A percentile compares a stretch with the other conserved stretches of the same genome.
Conservation (phyloP, 495 filamentous ascomycete species). For the Talaromyces borbonicus region DNA sequence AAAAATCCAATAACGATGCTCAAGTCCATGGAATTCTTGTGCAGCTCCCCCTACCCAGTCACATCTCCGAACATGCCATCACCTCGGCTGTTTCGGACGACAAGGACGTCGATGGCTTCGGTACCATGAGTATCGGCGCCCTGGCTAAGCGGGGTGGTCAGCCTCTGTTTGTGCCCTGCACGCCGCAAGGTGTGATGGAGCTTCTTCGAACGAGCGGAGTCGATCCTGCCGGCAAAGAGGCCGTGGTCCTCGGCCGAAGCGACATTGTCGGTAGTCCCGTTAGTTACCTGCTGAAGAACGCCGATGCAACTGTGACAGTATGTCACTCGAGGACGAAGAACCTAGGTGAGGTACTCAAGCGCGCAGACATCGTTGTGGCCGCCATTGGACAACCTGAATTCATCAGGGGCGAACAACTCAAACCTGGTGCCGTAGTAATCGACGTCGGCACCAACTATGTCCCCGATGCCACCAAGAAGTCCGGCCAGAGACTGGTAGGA, state of each 20-base stretch:
- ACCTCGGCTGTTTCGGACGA: conserved; percentile 84
- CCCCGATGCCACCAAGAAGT: conserved; percentile 87
- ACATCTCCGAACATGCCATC: conserved; percentile 79
- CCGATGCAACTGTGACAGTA: conserved; percentile 91
- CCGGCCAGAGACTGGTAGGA: conserved; percentile 84
- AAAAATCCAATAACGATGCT: conserved; percentile 76
- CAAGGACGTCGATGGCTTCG: conserved; percentile 98
- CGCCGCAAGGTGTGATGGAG: conserved; percentile 93
- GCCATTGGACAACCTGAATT: conserved; percentile 84
- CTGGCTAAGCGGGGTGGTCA: conserved; percentile 86
- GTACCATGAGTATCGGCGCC: conserved; percentile 85
- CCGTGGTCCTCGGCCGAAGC: conserved; percentile 87
- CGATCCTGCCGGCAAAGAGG: conserved; percentile 77
- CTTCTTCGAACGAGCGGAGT: conserved; percentile 77
- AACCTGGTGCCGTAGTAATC: conserved; percentile 87
- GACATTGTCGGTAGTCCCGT: conserved; percentile 97
- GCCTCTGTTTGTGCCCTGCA: conserved; percentile 87
- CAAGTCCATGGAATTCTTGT: conserved; percentile 86
- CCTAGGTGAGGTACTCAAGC: conserved; percentile 62
- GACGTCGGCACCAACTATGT: conserved; percentile 98
- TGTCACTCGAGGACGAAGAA: conserved; percentile 84
- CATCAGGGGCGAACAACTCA: conserved; percentile 91
- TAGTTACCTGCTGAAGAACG: conserved; percentile 88
- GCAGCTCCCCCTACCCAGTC: conserved; percentile 79
- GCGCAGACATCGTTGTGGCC: conserved; percentile 80